Conservation (phyloP, 768 basidiomycete genomes). For the Naganishia randhawae region DNA sequence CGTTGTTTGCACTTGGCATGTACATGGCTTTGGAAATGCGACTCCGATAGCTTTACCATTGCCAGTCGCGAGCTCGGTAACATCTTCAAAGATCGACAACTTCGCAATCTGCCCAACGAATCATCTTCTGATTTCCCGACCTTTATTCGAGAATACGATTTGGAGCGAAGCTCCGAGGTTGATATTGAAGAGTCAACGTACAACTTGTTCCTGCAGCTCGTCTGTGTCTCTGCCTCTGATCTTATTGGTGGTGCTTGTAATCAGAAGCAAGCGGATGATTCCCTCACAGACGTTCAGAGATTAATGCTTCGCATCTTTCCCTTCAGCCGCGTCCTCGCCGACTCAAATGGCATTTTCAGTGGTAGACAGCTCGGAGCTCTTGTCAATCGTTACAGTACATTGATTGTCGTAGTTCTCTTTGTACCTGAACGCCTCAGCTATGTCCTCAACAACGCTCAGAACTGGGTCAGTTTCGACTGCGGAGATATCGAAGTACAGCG, state of each 20-base stretch:
- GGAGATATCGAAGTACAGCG: constrained; percentile 63
- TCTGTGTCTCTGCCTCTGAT: constrained; percentile 61
- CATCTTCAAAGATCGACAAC: constrained; percentile 72
- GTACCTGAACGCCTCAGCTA: constrained; percentile 57
- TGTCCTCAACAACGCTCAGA: constrained; percentile 64
- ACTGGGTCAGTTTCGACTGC: constrained; percentile 65
- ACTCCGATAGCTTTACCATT: constrained; percentile 60
- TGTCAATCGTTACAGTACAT: constrained; percentile 73
- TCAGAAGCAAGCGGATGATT: constrained; percentile 44
- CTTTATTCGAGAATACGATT: constrained; percentile 63
- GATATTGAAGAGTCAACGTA: constrained; percentile 66
- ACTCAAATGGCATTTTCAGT: constrained; percentile 57
- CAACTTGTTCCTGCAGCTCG: constrained; percentile 73
- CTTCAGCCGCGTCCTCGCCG: constrained; percentile 65
- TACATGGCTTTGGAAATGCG: constrained; percentile 72
- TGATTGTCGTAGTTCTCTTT: constrained; percentile 67
- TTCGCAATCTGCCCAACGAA: constrained; percentile 62
- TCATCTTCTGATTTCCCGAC: constrained; percentile 65
- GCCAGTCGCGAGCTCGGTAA: constrained; percentile 59
- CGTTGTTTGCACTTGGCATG: constrained; percentile 71
- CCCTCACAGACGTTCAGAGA: constrained; percentile 58
- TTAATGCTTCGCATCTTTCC: constrained; percentile 70
- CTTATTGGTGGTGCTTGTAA: constrained; percentile 36
- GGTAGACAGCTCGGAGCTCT: constrained; percentile 66
- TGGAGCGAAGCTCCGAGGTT: constrained; percentile 57